Evolutionary conservation across 768 basidiomycete species (phyloP), one percentile per base, ranked within the genome.

Genomic region (Lyophyllum shimeji): DNA sequence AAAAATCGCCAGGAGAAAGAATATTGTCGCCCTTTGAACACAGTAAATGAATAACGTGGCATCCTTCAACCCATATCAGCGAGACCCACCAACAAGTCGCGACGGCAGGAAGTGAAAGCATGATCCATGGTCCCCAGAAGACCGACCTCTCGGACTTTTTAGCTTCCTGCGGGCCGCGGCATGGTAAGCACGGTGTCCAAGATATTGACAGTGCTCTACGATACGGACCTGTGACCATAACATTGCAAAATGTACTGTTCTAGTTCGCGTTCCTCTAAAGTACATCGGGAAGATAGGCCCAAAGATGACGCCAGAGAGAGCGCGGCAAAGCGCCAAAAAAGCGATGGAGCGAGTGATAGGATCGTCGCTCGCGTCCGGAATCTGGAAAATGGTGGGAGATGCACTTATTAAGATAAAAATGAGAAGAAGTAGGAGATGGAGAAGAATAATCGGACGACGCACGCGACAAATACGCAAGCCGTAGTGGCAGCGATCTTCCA

Each of bases 401-500:
- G 53, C 60, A 1, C 57, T 61, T 13, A 3, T 37, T 20, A 20
- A 31, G 20, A 21, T 12, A 1, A 24, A 18, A 2, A 17, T 34
- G 1, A 20, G 9, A 40, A 13, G n/a, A 46, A 25, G 7, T 12
- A 13, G 6, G 23, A 20, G 1, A 25, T 21, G 18, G 1, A 13
- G 40, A 17, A 8, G 13, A 34, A 31, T 8, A 20, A 31, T 2
- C 31, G 31, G 34, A 37, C 20, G 15, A 42, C 61, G 46, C 34
- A 62, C 55, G 58, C 61, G 17, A 59, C 55, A 33, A 59, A 59
- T 4, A 59, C 61, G 23, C 61, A 62, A 44, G 61, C 58, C 4
- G 58, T 59, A 17, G 61, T 53, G 27, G 48, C 47, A 4, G 47
- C 45, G 18, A 59, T 56, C 46, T 46, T 62, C 57, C 60, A 62